Evolutionary conservation across 2,329 filamentous ascomycete species (phyloP), one percentile per base, ranked within the genome.

Genomic region (Colletotrichum agaves): DNA sequence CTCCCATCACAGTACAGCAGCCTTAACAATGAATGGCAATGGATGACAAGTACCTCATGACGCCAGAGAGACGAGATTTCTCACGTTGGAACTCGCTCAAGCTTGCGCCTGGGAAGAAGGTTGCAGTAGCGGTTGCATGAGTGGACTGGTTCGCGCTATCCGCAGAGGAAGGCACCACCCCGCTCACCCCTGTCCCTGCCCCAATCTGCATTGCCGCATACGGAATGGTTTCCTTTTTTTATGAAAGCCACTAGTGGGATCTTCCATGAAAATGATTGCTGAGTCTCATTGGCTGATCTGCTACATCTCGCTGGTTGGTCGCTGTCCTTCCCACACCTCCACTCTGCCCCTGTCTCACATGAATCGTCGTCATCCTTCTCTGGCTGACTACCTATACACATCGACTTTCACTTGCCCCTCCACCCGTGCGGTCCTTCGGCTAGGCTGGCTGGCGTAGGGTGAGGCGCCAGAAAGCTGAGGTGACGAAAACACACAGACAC

Each of bases 81-180:
- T 27, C 27, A 27, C 27, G 5, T 27, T 27, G 23, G 23, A 6
- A 27, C 23, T 27, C 23, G 23, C 23, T 6, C 23, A 27, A 4
- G 23, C 23, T 27, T 53, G 33, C 49, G 41, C 52, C 58, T 58
- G 57, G 60, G 61, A 68, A 68, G 53, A 68, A 68, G 65, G 65
- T 65, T 67, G 65, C 61, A 67, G 65, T 67, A 67, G 63, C 59
- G 63, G 58, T 63, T 39, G 63, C 37, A 49, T 27, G 5, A 27
- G 44, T 67, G 64, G 64, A 39, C 19, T 47, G 53, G 64, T 67
- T 63, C 52, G 64, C 53, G 50, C 63, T 56, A 66, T 33, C 11
- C 19, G 27, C 15, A 46, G 41, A 23, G 41, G 15, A 5, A 13
- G 27, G 47, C 12, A 50, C 27, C 47, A 33, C 27, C 47, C 47